Evolutionary conservation across 2,329 filamentous ascomycete genomes (phyloP).

Genomic region (Grosmannia serpens): DNA sequence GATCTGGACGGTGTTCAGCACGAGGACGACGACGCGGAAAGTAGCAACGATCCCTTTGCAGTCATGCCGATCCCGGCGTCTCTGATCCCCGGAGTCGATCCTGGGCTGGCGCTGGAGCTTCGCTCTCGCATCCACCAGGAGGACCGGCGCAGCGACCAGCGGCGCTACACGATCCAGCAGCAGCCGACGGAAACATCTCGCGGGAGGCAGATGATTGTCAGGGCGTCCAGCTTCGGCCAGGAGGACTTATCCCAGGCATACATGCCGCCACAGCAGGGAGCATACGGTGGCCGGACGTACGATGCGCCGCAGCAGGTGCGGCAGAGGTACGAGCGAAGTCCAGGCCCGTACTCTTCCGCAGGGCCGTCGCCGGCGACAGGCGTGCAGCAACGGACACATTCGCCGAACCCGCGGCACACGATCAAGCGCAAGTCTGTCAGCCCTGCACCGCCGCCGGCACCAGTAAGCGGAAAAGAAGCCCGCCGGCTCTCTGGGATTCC

Average conservation of each 20-base stretch:
- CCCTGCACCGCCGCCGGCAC: conserved; percentile 44
- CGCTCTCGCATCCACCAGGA: conserved; percentile 46
- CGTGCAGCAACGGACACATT: conserved; percentile 21
- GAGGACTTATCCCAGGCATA: conserved; percentile 20
- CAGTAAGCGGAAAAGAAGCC: conserved; percentile 17
- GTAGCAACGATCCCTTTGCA: conserved; percentile 12
- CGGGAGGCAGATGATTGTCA: conserved; percentile 27
- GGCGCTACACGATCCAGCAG: conserved; percentile 1
- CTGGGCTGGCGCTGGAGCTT: conserved; percentile 42
- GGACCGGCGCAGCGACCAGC: conserved; percentile 28
- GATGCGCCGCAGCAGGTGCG: conserved; percentile 6
- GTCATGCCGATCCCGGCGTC: conserved; percentile 41
- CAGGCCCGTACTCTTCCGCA: conserved; percentile 28
- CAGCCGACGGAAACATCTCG: conserved; percentile 31
- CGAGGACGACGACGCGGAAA: conserved; percentile 5
- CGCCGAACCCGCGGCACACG: conserved; percentile 34
- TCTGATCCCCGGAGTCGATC: conserved; percentile 50
- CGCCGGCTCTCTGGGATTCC: conserved; percentile 50
- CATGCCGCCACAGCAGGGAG: conserved; percentile 19
- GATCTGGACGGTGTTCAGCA: conserved; percentile 23
- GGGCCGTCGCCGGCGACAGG: conserved; percentile 13
- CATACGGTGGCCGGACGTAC: conserved; percentile 1
- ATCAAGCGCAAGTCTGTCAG: conserved; percentile 65
- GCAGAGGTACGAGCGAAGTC: conserved; percentile 23
- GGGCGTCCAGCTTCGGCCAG: conserved; percentile 17